Evolutionary conservation across 1,284 basidiomycete genomes (phyloP).

Genomic region (Trametes pubescens): DNA sequence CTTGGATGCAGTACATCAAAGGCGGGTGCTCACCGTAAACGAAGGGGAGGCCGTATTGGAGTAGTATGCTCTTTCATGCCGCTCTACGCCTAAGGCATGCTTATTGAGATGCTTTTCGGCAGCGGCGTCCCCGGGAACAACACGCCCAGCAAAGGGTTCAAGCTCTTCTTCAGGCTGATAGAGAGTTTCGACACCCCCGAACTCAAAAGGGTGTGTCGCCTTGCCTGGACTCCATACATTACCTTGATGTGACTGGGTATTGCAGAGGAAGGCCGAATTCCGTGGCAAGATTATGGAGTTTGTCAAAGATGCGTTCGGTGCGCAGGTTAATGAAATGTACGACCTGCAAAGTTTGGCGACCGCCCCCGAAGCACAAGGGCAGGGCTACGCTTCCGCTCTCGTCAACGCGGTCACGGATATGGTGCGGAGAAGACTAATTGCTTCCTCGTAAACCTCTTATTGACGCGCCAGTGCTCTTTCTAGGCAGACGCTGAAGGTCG

Average conservation of each 20-base stretch:
- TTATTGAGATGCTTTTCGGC: not conserved
- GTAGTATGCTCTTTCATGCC: not conserved
- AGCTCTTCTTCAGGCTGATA: not conserved
- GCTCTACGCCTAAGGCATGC: not conserved
- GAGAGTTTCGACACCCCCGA: constrained; percentile 6
- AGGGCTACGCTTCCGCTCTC: constrained; percentile 10
- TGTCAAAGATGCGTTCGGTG: constrained; percentile 4
- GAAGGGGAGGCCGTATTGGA: not conserved
- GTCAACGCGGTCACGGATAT: constrained; percentile 2
- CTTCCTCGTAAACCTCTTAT: not conserved
- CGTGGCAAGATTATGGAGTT: not conserved
- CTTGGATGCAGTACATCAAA: constrained; percentile 4
- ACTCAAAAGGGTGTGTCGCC: not conserved
- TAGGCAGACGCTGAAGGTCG: constrained; percentile 12
- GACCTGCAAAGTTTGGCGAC: constrained; percentile 6
- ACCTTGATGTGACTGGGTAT: not conserved
- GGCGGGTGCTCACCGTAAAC: constrained; percentile 4
- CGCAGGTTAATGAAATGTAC: constrained; percentile 8
- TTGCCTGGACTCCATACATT: not conserved
- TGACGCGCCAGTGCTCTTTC: not conserved
- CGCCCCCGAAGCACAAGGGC: constrained; percentile 9
- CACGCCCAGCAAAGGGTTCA: not conserved
- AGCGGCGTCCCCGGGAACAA: constrained; percentile 7
- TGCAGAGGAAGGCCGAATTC: constrained; percentile 10
- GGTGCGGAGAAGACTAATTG: not conserved